phyloP scores from a whole-genome alignment of 202 grass and related monocot species.

The Musa balbisiana region DNA sequence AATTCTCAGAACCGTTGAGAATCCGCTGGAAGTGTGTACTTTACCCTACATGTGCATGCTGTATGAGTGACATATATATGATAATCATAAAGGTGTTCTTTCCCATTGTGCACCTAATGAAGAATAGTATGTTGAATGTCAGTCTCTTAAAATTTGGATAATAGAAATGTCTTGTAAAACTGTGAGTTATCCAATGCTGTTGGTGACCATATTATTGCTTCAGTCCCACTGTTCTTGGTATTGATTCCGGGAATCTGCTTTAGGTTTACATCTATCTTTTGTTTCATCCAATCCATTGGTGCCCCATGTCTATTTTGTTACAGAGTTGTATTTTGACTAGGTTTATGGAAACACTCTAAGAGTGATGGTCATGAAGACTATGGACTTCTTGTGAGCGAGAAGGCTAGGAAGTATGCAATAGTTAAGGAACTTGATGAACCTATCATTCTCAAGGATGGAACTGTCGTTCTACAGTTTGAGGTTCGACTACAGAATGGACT shows the following conservation, averaged over 20 bases:
- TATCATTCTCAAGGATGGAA: conserved; percentile 10
- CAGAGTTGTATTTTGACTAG: background rate
- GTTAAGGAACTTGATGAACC: conserved; percentile 16
- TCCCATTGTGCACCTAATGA: background rate
- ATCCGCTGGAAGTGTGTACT: background rate
- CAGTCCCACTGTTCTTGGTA: background rate
- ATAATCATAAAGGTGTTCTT: background rate
- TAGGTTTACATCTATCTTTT: background rate
- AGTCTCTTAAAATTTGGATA: too few relatives aligned
- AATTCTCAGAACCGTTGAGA: background rate
- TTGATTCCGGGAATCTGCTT: background rate
- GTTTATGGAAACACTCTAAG: conserved; percentile 18
- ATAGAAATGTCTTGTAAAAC: background rate
- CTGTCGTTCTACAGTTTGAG: conserved; percentile 10
- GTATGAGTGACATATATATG: background rate
- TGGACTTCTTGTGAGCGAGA: conserved; percentile 17
- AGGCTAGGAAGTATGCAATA: conserved; percentile 19
- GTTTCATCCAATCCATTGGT: background rate
- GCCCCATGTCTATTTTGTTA: background rate
- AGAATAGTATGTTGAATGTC: background rate
- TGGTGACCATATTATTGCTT: background rate
- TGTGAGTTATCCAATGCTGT: background rate
- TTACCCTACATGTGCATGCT: background rate
- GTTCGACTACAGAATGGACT: conserved; percentile 21
- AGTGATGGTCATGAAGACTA: conserved; percentile 17